A percentile compares a stretch with the other conserved stretches of the same genome.
phyloP scores from a whole-genome alignment of 2,329 filamentous ascomycete species.

The Dactylella cylindrospora region DNA sequence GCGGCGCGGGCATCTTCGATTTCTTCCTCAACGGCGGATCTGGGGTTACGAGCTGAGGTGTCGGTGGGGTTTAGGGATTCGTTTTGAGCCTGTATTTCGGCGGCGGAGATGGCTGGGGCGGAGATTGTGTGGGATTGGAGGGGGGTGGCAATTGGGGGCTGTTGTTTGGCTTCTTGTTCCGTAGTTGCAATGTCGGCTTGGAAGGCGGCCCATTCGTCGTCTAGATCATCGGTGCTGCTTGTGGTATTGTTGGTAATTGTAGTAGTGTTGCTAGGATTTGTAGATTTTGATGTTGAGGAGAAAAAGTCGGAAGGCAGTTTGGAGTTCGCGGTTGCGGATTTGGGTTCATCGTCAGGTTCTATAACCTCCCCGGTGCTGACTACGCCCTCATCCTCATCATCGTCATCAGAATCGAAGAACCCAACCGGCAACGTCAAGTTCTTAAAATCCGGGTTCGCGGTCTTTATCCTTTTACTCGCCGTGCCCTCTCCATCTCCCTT shows the following conservation, averaged over 20 bases:
- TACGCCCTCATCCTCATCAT: conserved; percentile 49
- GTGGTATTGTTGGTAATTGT: conserved; percentile 21
- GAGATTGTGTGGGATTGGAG: conserved; percentile 50
- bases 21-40: conserved; percentile 62
- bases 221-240: conserved; percentile 60
- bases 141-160: not conserved
- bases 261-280: conserved; percentile 4
- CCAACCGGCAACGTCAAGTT: conserved; percentile 50
- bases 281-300: conserved; percentile 34
- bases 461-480: conserved; percentile 55
- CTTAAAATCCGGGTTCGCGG: conserved; percentile 47
- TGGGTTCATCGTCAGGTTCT: conserved; percentile 46
- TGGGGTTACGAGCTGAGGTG: conserved; percentile 46
- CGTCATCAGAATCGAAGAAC: conserved; percentile 49
- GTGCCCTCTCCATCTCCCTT: conserved; percentile 60
- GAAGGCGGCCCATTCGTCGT: conserved; percentile 84
- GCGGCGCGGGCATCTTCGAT: conserved; percentile 72
- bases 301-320: conserved; percentile 48
- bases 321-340: conserved; percentile 9
- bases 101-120: conserved; percentile 46
- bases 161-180: conserved; percentile 43
- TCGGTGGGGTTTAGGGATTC: conserved; percentile 16
- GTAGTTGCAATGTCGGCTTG: conserved; percentile 72
- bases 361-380: conserved; percentile 49
- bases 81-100: conserved; percentile 46